Evolutionary conservation across 306 rosid genomes (phyloP).

Genomic region (Quercus gilva): DNA sequence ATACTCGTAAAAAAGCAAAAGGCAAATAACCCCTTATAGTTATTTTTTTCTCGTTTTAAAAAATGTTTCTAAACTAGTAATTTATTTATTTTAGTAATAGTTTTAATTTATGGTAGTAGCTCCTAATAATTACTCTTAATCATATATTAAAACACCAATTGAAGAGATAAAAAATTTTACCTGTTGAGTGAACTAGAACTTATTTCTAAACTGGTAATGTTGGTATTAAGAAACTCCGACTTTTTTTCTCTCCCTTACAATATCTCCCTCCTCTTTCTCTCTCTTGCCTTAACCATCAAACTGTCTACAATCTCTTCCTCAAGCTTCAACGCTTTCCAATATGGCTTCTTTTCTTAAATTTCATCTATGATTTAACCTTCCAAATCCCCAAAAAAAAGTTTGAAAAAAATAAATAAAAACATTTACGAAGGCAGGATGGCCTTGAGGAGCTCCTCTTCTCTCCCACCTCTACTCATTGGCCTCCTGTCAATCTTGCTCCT

Average conservation of each 20-base stretch:
- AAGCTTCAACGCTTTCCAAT: background rate
- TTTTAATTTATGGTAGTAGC: too few relatives aligned
- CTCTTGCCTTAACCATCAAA: constrained; percentile 2
- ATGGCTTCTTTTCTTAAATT: background rate
- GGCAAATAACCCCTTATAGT: too few relatives aligned
- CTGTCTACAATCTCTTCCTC: background rate
- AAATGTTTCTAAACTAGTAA: background rate
- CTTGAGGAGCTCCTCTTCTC: constrained; percentile 28
- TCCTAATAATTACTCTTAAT: too few relatives aligned
- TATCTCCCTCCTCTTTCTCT: background rate
- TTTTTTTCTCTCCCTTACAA: constrained; percentile 30
- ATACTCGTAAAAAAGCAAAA: too few relatives aligned
- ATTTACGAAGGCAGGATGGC: constrained; percentile 53
- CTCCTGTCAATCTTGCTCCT: constrained; percentile 58
- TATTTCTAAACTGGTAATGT: constrained; percentile 2
- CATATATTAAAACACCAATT: too few relatives aligned
- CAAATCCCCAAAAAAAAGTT: background rate
- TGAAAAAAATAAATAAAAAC: background rate
- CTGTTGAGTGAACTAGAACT: too few relatives aligned
- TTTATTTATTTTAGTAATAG: too few relatives aligned
- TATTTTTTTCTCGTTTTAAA: too few relatives aligned
- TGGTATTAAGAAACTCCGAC: constrained; percentile 11
- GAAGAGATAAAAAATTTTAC: too few relatives aligned
- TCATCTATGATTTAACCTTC: background rate
- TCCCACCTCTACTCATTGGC: constrained; percentile 39